Base-by-base conservation (phyloP, 148 eudicot genomes). In the Diospyros kaki region DNA sequence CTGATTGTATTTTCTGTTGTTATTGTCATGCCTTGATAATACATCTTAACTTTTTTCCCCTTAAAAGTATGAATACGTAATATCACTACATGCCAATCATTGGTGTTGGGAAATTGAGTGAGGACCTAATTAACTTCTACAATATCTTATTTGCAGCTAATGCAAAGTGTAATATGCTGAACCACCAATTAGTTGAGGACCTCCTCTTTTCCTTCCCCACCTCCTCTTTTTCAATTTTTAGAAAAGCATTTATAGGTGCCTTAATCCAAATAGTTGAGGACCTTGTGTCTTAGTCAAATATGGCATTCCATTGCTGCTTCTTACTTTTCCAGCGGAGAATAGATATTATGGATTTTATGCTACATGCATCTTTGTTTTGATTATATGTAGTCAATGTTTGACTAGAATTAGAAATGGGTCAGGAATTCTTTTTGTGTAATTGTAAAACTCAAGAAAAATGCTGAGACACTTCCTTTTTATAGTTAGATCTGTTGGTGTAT, bases 161-260 rank as follows among this genome's bases (percentile, higher is more conserved):
- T 48, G 55, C 11, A 17, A 71, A 72, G 40, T 4, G 15, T 43
- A 56, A 11, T 43, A 51, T 68, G 38, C 38, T n/a, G 41, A 46
- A 18, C 10, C 59, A 59, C 46, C 11, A 6, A 0, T 2, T 38
- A 48, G n/a, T 46, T 61, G 18, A n/a, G n/a, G n/a, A n/a, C n/a
- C n/a, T n/a, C n/a, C n/a, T n/a, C n/a, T 4, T 7, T 28, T 17
- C 13, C 53, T 8, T 72, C 6, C 60, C 15, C 41, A 41, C 4
- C 51, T 43, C 39, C 44, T 4, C 1, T n/a, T 44, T 72, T 72
- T 44, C 10, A 40, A 52, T 46, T 2, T 43, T 28, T 28, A 28
- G 18, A 72, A 40, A 43, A 45, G 42, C 14, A 64, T 65, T 43
- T 72, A 58, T 66, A 71, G 64, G 51, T 58, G 66, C 38, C 52